These are phyloP conservation scores for Grosmannia penicillata DNA, from an alignment of 2,329 filamentous ascomycete genomes.

Conservation along the genomic window DNA sequence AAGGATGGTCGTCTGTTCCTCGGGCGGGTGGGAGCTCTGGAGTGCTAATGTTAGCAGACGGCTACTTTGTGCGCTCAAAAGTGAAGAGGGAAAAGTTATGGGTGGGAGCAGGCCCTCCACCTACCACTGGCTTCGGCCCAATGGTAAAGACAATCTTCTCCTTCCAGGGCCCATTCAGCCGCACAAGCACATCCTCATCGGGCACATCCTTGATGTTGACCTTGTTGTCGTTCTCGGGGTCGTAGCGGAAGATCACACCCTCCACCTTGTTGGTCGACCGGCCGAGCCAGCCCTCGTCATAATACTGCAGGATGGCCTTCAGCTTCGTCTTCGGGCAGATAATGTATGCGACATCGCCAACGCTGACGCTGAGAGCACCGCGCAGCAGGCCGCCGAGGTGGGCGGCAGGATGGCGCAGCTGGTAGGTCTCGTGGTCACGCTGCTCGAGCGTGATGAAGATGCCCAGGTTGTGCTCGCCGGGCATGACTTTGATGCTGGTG, in stretches of 20 bases:
- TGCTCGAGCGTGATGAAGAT: conserved; percentile 84
- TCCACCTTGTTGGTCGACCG: conserved; percentile 83
- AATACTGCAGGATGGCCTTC: conserved; percentile 84
- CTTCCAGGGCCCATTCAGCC: conserved; percentile 79
- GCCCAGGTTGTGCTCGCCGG: conserved; percentile 85
- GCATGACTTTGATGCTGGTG: conserved; percentile 79
- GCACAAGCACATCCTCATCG: conserved; percentile 67
- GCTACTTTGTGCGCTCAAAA: too few relatives aligned
- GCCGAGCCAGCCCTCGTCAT: conserved; percentile 90
- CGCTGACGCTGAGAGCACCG: conserved; percentile 77
- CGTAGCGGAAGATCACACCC: conserved; percentile 81
- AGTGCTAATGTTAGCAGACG: not conserved
- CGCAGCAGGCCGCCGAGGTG: conserved; percentile 78
- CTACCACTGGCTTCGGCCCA: conserved; percentile 45
- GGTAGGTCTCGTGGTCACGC: conserved; percentile 77
- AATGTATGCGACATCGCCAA: conserved; percentile 78
- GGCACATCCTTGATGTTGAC: conserved; percentile 72
- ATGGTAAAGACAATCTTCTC: conserved; percentile 49
- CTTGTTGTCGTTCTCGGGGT: conserved; percentile 72
- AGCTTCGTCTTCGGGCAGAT: conserved; percentile 81
- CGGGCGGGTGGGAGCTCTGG: conserved; percentile 31
- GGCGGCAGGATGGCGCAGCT: conserved; percentile 87
- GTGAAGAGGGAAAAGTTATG: conserved; percentile 2
- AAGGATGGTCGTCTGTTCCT: conserved; percentile 62
- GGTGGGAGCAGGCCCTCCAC: too few relatives aligned